phyloP scores from a whole-genome alignment of 371 early-diverging fungal species.

The Entomophthora muscae region DNA sequence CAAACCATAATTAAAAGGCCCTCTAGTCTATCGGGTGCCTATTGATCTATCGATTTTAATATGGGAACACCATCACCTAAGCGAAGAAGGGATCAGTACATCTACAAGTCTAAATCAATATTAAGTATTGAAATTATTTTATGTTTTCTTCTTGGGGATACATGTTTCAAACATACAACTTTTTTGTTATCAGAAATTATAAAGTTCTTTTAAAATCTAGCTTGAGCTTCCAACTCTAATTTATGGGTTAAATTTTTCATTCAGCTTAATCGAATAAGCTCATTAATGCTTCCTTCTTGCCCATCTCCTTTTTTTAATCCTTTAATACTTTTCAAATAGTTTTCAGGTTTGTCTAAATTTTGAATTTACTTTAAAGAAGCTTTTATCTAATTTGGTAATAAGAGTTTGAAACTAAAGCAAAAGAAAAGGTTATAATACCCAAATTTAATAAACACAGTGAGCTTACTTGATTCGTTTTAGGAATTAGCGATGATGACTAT shows the following conservation, averaged over 20 bases:
- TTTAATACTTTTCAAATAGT: not conserved
- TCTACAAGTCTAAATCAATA: not conserved
- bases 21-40: too few species aligned
- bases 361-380: not conserved
- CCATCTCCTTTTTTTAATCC: not conserved
- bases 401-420: too few species aligned
- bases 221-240: not conserved
- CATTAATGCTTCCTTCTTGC: not conserved
- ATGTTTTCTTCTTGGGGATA: not conserved
- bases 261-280: not conserved
- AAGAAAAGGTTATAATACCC: too few species aligned
- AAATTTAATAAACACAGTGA: too few species aligned
- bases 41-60: too few species aligned
- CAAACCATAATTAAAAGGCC: too few species aligned
- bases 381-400: too few species aligned
- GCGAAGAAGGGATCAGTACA: not conserved
- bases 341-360: not conserved
- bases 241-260: not conserved
- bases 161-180: not conserved
- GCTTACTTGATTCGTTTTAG: not conserved
- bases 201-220: not conserved
- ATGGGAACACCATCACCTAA: not conserved
- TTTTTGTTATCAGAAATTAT: not conserved
- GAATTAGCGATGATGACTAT: constrained; percentile 39
- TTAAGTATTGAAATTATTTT: not conserved